Percentiles rank a stretch among this genome's conserved stretches.
Evolutionary conservation across 768 basidiomycete species (phyloP).

Genomic region (Calocera cornea): DNA sequence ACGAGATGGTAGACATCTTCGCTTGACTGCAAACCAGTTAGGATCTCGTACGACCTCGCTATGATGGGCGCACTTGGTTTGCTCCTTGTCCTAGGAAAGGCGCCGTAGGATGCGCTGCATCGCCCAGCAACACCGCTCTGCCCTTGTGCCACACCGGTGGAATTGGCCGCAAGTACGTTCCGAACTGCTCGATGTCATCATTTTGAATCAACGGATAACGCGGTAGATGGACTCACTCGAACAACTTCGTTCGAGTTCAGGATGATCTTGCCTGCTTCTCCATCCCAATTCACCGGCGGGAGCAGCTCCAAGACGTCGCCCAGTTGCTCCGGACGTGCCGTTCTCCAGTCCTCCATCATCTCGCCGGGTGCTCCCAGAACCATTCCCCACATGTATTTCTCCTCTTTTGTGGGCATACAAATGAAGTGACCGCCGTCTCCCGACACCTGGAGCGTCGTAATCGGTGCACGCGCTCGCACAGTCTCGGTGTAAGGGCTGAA

Average conservation of each 20-base stretch:
- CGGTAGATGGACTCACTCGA: conserved; percentile 22
- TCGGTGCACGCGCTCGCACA: background rate
- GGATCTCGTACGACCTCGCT: background rate
- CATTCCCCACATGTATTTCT: conserved; percentile 27
- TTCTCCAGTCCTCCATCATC: conserved; percentile 27
- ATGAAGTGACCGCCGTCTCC: conserved; percentile 30
- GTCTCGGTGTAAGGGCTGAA: background rate
- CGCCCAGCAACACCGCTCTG: conserved; percentile 32
- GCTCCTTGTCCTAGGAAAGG: conserved; percentile 34
- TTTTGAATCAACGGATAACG: no score
- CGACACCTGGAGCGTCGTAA: conserved; percentile 25
- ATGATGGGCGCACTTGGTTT: conserved; percentile 27
- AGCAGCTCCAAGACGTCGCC: conserved; percentile 17
- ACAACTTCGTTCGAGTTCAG: conserved; percentile 17
- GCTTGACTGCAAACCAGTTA: background rate
- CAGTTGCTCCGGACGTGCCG: conserved; percentile 17
- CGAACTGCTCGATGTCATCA: conserved; percentile 26
- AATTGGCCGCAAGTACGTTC: conserved; percentile 33
- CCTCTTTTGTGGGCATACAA: conserved; percentile 24
- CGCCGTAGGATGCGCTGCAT: conserved; percentile 36
- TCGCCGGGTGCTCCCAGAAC: conserved; percentile 30
- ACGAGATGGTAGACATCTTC: conserved; percentile 31
- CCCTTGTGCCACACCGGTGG: conserved; percentile 31
- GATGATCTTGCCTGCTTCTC: conserved; percentile 18
- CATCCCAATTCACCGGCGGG: conserved; percentile 18